These are phyloP conservation scores for Avicennia marina DNA, from an alignment of 257 asterid species.

Conservation along the genomic window DNA sequence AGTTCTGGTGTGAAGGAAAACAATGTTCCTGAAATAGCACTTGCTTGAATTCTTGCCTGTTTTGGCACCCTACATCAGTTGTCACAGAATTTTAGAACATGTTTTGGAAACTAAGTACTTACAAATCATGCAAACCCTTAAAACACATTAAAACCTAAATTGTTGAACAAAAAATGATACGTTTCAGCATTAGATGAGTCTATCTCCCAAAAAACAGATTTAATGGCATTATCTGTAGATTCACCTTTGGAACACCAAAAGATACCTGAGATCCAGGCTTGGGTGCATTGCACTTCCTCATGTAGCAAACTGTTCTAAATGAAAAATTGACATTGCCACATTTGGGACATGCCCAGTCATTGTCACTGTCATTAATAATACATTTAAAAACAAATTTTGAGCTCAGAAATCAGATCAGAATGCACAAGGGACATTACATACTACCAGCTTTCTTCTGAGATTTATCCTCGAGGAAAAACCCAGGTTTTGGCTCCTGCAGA, in stretches of 20 bases:
- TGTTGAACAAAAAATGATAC: background rate
- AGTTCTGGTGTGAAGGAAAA: background rate
- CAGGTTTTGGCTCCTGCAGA: slow-evolving; percentile 67
- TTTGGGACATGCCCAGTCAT: slow-evolving; percentile 74
- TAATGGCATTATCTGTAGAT: background rate
- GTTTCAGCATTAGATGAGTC: too few species aligned
- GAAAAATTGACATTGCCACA: slow-evolving; percentile 74
- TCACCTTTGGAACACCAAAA: background rate
- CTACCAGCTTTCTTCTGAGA: slow-evolving; percentile 45
- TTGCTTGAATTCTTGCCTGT: slow-evolving; percentile 55
- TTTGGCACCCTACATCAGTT: slow-evolving; percentile 45
- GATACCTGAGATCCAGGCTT: slow-evolving; percentile 68
- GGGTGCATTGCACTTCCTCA: slow-evolving; percentile 78
- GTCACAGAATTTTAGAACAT: too few species aligned
- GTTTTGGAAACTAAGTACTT: background rate
- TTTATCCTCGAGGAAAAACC: slow-evolving; percentile 49
- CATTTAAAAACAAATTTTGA: slow-evolving; percentile 6
- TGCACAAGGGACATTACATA: background rate
- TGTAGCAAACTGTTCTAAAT: slow-evolving; percentile 65
- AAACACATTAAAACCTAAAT: too few species aligned
- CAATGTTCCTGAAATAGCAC: slow-evolving; percentile 19
- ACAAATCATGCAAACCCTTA: too few species aligned
- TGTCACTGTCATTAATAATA: slow-evolving; percentile 59
- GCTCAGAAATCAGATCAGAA: background rate
- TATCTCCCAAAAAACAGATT: too few species aligned